Base-by-base conservation (phyloP, 148 eudicot genomes). In the Pouteria glomerata region DNA sequence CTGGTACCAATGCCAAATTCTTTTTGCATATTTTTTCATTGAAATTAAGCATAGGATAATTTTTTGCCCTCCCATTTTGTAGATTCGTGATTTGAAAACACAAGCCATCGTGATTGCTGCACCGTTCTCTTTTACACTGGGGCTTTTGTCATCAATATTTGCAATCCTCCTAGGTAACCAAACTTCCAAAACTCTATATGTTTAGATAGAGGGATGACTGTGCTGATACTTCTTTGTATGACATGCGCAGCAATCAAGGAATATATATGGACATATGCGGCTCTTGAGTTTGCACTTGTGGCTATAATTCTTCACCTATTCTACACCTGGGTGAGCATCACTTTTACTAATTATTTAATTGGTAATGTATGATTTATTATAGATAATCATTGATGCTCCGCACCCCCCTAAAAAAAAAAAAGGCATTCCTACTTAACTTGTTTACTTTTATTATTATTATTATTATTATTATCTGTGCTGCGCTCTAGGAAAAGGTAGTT, bases 181-280 rank as follows among this genome's bases (percentile, higher is more conserved):
- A 50, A 60, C 45, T 70, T 50, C 66, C 44, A 19, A 57, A 52
- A 41, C n/a, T 71, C 63, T 57, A 21, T 57, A 29, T 19, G 34
- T 7, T 23, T 57, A 37, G 62, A 29, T 35, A 23, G 44, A 61
- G 5, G 5, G 7, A 30, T 62, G 42, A 68, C 12, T 37, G 8
- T 57, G 58, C 35, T 76, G 48, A 23, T 18, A 48, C 27, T 73
- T 23, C 12, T 47, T 73, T 78, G 60, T 57, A 66, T 80, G 63
- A 27, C 60, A 21, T 86, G 84, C n/a, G n/a, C 96, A 94, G 98
- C 97, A 45, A 89, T 89, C 59, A 89, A 66, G 77, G 97, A 94
- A 78, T 87, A 89, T 73, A 78, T 86, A 70, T 94, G 98, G 98
- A 85, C 93, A 4, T 91, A 79, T 74, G 98, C 98, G 19, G 98